Base-by-base conservation (phyloP, 164 flowering plant species). In the Vitis amurensis region DNA sequence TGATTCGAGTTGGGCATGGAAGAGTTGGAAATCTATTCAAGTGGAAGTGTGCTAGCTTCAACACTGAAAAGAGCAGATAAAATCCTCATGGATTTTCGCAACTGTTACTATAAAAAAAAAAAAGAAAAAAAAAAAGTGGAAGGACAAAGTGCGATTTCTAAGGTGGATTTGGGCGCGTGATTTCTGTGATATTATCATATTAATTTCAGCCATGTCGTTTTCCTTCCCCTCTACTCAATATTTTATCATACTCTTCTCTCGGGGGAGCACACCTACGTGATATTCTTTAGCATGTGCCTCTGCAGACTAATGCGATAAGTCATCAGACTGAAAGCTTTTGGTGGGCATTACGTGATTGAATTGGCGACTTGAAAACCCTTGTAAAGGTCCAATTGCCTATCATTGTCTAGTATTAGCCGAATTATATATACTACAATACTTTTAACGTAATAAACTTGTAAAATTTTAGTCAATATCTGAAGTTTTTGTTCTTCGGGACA, bases 111-210 rank as follows among this genome's bases (percentile, higher is more conserved):
- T 44, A 30, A 65, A 55, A 67, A 57, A 50, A 23, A 23, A 23
- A 23, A 23, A 23, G 27, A 0, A 23, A 23, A 23, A 23, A 23
- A 23, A 23, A 23, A 23, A 23, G 49, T 19, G 37, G 50, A 59
- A 71, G 74, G 9, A 15, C 53, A 64, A 10, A 51, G 29, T 64
- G 75, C 65, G 77, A 63, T 77, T 80, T 77, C 79, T 76, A 51
- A 79, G 79, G 83, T 66, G 78, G 91, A 84, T 86, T 78, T 73
- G 76, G 63, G 63, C 85, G 87, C 88, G 84, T 86, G 89, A 63
- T 58, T 23, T 50, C 52, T 55, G 23, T 19, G 44, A 50, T 62
- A 53, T 61, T 68, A 60, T 44, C 47, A 37, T 37, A 37, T 37
- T 23, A 23, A 23, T 23, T 23, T 23, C 27, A 23, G 27, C 27